Conservation (phyloP, 2,329 filamentous ascomycete species). For the Davidsoniella neocaledoniae region DNA sequence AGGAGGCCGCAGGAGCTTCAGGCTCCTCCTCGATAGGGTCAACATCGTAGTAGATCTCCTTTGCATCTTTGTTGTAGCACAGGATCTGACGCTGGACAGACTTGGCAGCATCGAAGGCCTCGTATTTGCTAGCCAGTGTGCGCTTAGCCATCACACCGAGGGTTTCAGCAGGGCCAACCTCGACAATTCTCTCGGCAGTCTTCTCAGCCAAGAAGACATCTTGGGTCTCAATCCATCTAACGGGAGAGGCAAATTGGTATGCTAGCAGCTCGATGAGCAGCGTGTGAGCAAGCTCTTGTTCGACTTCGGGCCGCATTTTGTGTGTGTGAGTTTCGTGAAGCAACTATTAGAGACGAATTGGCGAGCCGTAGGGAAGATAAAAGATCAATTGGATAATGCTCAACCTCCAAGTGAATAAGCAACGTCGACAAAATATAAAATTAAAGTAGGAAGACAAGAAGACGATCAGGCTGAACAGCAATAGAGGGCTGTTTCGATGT, state of each 20-base stretch:
- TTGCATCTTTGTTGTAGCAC: slow-evolving; percentile 98
- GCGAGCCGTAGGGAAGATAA: neutral
- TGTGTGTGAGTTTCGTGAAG: slow-evolving; percentile 11
- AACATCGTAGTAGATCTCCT: slow-evolving; percentile 98
- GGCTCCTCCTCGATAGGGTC: slow-evolving; percentile 88
- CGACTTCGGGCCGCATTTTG: slow-evolving; percentile 92
- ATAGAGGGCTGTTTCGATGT: too few species aligned
- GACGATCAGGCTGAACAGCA: neutral
- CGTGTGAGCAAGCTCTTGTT: slow-evolving; percentile 97
- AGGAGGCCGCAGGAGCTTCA: slow-evolving; percentile 38
- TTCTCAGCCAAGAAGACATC: slow-evolving; percentile 98
- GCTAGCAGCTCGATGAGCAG: slow-evolving; percentile 95
- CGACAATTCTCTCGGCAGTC: slow-evolving; percentile 89
- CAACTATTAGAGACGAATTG: slow-evolving; percentile 2
- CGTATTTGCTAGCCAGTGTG: slow-evolving; percentile 91
- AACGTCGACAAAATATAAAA: neutral
- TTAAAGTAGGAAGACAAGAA: neutral
- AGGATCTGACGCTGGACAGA: slow-evolving; percentile 94
- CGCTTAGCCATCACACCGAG: slow-evolving; percentile 95
- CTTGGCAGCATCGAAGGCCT: slow-evolving; percentile 93
- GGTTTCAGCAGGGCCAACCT: slow-evolving; percentile 92
- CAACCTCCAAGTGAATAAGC: neutral
- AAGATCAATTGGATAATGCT: slow-evolving; percentile 1
- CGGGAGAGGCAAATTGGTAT: slow-evolving; percentile 97
- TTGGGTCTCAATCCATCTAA: slow-evolving; percentile 99